phyloP scores from a whole-genome alignment of 1,284 basidiomycete genomes.

The Psilocybe mexicana region DNA sequence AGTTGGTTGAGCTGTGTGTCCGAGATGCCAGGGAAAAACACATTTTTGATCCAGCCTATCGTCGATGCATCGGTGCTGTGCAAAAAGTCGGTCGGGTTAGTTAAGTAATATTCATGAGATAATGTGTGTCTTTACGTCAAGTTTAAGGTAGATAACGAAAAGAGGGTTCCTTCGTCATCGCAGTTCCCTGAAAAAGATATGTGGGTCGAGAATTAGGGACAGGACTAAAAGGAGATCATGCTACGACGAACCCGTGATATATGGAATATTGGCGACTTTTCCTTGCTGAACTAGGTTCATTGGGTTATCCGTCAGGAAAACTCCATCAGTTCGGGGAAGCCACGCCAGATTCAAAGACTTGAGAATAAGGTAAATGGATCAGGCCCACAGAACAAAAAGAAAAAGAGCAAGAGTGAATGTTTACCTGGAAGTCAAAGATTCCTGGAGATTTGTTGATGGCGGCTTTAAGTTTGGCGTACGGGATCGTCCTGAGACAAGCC shows the following conservation, averaged over 20 bases:
- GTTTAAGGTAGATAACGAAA: constrained; percentile 44
- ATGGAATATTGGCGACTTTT: constrained; percentile 46
- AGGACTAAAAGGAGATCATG: not conserved
- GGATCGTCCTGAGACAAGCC: constrained; percentile 47
- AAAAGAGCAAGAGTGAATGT: not conserved
- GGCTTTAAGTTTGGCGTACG: constrained; percentile 40
- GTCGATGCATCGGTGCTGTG: constrained; percentile 38
- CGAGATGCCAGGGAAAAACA: constrained; percentile 34
- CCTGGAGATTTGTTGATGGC: constrained; percentile 45
- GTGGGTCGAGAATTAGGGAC: not conserved
- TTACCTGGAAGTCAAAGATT: constrained; percentile 47
- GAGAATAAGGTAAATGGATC: not conserved
- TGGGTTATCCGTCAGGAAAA: constrained; percentile 46
- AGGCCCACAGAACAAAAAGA: not conserved
- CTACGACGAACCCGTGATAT: constrained; percentile 37
- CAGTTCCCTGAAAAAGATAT: constrained; percentile 34
- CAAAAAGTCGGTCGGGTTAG: not conserved
- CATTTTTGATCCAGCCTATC: constrained; percentile 35
- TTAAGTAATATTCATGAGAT: not conserved
- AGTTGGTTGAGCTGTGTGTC: constrained; percentile 32
- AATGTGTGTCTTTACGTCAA: constrained; percentile 34
- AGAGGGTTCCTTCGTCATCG: constrained; percentile 57
- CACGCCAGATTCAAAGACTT: constrained; percentile 43
- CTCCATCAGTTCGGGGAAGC: constrained; percentile 53
- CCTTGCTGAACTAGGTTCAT: constrained; percentile 40